Evolutionary conservation across 768 basidiomycete species (phyloP), one percentile per base, ranked within the genome.

Genomic region (Tylopilus sp.): DNA sequence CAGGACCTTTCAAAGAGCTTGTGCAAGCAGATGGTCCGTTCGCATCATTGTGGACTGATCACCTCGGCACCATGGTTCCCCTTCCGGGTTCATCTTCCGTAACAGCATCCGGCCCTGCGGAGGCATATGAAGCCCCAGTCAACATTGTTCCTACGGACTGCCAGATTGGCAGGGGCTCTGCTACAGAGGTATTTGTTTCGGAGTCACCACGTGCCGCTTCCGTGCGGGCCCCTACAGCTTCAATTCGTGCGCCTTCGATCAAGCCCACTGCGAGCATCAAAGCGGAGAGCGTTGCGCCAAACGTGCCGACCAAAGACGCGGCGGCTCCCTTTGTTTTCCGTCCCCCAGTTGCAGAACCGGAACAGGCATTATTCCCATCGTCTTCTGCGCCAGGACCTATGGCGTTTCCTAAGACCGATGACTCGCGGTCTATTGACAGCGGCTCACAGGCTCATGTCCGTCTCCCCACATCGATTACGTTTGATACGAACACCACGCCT

Each of bases 31-130:
- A 86, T 57, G 89, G 89, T 45, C 62, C 82, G 35, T 94, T 93
- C 60, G 86, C 89, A 12, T 75, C 80, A 1, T 88, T 95, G 88
- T 97, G 94, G 93, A 83, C 88, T 1, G 83, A 91, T 64, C 89
- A 95, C 62, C 74, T 87, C 26, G 81, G 82, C 21, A 76, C 85
- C 4, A 76, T 80, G 47, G 71, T 70, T 53, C 69, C 75, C 15
- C 60, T 72, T 33, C 69, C 75, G 4, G 58, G 63, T 18, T 68
- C 68, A 33, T 65, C 60, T 17, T 57, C 59, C 44, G 58, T 52
- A 20, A 57, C 62, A 7, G 58, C 62, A 17, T 65, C 66, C 3
- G 65, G 67, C 23, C 44, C 47, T 17, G 57, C 28, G 7, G 64
- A 60, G 31, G 70, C 60, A 36, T 63, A 65, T 42, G 70, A 73